phyloP scores from a whole-genome alignment of 176 grass and related monocot genomes.

The Zoysia pacifica region DNA sequence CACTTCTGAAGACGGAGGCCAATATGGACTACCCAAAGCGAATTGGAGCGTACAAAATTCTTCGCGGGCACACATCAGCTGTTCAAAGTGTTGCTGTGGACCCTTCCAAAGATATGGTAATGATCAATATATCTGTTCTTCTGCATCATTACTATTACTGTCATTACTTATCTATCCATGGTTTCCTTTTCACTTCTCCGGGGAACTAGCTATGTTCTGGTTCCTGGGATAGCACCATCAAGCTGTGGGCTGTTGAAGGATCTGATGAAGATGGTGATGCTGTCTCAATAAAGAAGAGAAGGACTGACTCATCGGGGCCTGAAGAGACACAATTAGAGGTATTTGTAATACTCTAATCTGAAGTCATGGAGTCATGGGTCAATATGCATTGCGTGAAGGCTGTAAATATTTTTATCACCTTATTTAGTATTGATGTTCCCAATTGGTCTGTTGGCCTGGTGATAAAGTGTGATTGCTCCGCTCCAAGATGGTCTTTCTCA shows the following conservation, averaged over 20 bases:
- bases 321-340: conserved; percentile 91
- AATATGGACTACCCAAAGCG: conserved; percentile 49
- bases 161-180: conserved; percentile 1
- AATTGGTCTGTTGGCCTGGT: background rate
- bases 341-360: conserved; percentile 23
- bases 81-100: conserved; percentile 76
- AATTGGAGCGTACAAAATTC: conserved; percentile 76
- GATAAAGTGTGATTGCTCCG: conserved; percentile 1
- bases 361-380: conserved; percentile 6
- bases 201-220: conserved; percentile 80
- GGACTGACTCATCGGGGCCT: conserved; percentile 54
- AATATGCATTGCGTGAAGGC: background rate
- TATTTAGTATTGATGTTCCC: background rate
- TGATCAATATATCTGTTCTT: conserved; percentile 27
- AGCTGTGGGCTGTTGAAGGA: conserved; percentile 73
- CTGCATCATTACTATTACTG: background rate
- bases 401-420: background rate
- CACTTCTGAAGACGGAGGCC: conserved; percentile 55
- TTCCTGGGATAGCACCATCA: conserved; percentile 93
- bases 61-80: conserved; percentile 68
- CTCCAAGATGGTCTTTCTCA: conserved; percentile 7
- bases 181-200: conserved; percentile 24
- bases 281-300: conserved; percentile 93
- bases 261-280: conserved; percentile 66
- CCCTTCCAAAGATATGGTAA: conserved; percentile 76